These are phyloP conservation scores for Suhomyces tanzawaensis DNA, from an alignment of 805 yeast genomes.

Conservation along the genomic window DNA sequence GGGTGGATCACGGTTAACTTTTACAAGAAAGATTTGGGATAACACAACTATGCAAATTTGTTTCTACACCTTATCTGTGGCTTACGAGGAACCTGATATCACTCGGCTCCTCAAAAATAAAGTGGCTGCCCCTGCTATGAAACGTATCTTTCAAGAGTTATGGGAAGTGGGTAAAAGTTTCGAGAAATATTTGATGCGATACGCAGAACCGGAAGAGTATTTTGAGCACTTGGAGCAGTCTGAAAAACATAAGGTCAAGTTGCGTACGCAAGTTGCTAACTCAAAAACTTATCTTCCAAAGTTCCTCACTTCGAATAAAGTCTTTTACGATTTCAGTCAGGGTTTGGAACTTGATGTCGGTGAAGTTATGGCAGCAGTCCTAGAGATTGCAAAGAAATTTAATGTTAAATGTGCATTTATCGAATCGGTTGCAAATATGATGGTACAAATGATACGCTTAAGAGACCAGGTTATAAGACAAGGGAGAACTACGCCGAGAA, in stretches of 20 bases:
- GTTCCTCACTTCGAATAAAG: slow-evolving; percentile 10
- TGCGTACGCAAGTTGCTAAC: no score
- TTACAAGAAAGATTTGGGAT: no score
- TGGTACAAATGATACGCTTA: background rate
- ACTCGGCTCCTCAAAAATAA: background rate
- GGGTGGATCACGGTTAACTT: no score
- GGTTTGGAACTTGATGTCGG: slow-evolving; percentile 10
- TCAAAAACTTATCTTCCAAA: slow-evolving; percentile 11
- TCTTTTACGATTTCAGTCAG: slow-evolving; percentile 13
- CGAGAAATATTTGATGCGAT: no score
- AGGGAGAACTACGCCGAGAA: no score
- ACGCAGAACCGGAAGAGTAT: no score
- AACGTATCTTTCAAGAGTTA: background rate
- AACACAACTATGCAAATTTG: background rate
- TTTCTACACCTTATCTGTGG: background rate
- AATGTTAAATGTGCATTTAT: background rate
- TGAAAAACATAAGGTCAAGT: no score
- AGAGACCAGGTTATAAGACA: background rate
- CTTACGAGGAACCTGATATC: background rate
- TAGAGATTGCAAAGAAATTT: background rate
- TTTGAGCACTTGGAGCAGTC: no score
- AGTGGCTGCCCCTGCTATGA: background rate
- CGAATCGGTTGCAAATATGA: background rate
- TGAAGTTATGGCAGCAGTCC: background rate
- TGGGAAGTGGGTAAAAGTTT: background rate